Evolutionary conservation across 2,329 filamentous ascomycete genomes (phyloP).

Genomic region (Emmonsia crescens): DNA sequence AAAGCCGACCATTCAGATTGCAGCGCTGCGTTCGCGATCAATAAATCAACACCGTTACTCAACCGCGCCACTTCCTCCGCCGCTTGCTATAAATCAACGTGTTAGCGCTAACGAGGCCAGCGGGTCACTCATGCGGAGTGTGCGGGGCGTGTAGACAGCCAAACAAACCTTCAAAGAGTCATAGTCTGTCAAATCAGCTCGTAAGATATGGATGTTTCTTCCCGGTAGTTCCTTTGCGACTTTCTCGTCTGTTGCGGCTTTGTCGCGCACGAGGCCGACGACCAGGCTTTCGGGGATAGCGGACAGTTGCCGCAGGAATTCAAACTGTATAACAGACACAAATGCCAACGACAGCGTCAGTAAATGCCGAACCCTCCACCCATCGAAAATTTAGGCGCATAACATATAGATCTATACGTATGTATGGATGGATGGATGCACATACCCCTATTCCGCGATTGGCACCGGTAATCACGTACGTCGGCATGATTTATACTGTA

Average conservation of each 20-base stretch:
- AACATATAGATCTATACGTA: background rate
- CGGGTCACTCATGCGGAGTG: no score
- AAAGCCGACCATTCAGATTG: slow-evolving; percentile 21
- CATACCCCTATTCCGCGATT: slow-evolving; percentile 18
- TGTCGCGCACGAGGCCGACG: slow-evolving; percentile 41
- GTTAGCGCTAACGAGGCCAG: background rate
- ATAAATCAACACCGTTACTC: slow-evolving; percentile 37
- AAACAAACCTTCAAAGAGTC: slow-evolving; percentile 28
- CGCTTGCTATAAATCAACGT: slow-evolving; percentile 5
- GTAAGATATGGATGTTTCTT: slow-evolving; percentile 38
- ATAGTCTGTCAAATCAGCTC: slow-evolving; percentile 36
- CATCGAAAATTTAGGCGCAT: background rate
- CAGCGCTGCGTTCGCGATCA: slow-evolving; percentile 43
- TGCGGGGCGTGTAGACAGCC: background rate
- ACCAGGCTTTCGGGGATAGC: slow-evolving; percentile 34
- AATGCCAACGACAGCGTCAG: background rate
- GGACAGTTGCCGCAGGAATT: slow-evolving; percentile 40
- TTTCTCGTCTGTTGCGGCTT: slow-evolving; percentile 34
- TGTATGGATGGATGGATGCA: background rate
- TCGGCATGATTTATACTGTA: slow-evolving; percentile 10
- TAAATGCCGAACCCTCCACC: background rate
- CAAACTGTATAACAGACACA: slow-evolving; percentile 29
- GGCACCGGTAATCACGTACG: slow-evolving; percentile 19
- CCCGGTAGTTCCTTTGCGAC: slow-evolving; percentile 27
- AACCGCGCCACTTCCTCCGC: slow-evolving; percentile 20